Conservation (phyloP, 176 grass and related monocot genomes). For the Poa pratensis region DNA sequence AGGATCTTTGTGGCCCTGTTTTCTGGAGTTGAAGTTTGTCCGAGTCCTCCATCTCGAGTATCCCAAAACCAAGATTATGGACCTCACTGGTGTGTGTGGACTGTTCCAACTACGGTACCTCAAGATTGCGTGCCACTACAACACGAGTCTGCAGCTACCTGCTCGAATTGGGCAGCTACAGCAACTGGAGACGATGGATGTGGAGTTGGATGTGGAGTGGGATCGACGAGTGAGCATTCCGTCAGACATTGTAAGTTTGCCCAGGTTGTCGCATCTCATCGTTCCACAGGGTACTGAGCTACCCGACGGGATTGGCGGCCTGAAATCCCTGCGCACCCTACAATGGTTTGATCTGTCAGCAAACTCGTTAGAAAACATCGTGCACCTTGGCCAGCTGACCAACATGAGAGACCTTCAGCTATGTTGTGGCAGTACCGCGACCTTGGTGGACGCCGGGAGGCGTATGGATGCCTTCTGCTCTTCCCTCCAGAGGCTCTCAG, state of each 20-base stretch:
- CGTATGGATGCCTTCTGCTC: neutral
- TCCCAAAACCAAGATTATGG: neutral
- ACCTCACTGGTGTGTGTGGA: neutral
- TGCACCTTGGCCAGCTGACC: neutral
- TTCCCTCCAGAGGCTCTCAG: neutral
- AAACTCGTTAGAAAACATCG: neutral
- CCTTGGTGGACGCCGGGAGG: neutral
- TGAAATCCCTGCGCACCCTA: conserved; percentile 11
- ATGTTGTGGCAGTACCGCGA: neutral
- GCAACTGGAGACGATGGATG: neutral
- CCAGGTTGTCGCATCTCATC: neutral
- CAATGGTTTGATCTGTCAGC: neutral
- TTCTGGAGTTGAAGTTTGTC: neutral
- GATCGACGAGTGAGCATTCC: neutral
- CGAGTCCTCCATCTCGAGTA: conserved; percentile 17
- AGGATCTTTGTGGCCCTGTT: neutral
- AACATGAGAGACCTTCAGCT: conserved; percentile 10
- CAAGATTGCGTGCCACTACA: neutral
- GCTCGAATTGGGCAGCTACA: neutral
- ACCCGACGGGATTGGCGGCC: neutral
- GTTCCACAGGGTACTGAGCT: neutral
- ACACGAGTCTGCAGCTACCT: neutral
- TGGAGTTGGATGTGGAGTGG: neutral
- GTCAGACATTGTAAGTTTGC: neutral
- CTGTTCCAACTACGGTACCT: conserved; percentile 25